Evolutionary conservation across 176 grass and related monocot genomes (phyloP).

Genomic region (Thinopyrum elongatum): DNA sequence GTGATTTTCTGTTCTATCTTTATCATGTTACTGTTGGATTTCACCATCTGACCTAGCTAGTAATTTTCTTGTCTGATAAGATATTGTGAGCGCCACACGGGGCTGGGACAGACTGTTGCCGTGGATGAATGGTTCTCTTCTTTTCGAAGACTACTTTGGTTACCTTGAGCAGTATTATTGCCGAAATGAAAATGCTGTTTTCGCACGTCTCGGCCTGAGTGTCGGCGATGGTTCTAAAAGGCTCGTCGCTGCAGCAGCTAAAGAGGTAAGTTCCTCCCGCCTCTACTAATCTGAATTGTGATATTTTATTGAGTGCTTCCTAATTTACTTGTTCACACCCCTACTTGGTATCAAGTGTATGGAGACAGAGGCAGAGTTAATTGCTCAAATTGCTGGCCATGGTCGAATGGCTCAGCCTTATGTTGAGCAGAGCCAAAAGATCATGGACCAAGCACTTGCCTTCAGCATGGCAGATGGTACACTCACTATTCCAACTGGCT

Average conservation of each 20-base stretch:
- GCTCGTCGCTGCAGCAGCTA: not conserved
- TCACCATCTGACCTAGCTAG: not conserved
- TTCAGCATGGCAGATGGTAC: not conserved
- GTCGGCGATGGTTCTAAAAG: not conserved
- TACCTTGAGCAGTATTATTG: not conserved
- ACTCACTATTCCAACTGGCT: not conserved
- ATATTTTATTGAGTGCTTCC: not conserved
- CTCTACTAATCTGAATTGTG: not conserved
- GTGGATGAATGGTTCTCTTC: not conserved
- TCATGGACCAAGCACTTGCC: not conserved
- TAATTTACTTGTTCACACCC: not conserved
- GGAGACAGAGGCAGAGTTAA: not conserved
- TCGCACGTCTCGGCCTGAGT: not conserved
- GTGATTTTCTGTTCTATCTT: not conserved
- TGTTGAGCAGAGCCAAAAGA: not conserved
- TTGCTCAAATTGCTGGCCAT: not conserved
- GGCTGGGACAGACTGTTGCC: not conserved
- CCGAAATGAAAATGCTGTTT: not conserved
- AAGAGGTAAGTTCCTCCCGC: not conserved
- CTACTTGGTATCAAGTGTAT: not conserved
- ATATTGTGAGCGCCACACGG: not conserved
- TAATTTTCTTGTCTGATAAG: not conserved
- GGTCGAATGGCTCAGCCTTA: not conserved
- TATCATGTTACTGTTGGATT: not conserved
- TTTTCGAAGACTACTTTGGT: not conserved